Base-by-base conservation (phyloP, 2,329 filamentous ascomycete genomes). In the Clonostachys rhizophaga region DNA sequence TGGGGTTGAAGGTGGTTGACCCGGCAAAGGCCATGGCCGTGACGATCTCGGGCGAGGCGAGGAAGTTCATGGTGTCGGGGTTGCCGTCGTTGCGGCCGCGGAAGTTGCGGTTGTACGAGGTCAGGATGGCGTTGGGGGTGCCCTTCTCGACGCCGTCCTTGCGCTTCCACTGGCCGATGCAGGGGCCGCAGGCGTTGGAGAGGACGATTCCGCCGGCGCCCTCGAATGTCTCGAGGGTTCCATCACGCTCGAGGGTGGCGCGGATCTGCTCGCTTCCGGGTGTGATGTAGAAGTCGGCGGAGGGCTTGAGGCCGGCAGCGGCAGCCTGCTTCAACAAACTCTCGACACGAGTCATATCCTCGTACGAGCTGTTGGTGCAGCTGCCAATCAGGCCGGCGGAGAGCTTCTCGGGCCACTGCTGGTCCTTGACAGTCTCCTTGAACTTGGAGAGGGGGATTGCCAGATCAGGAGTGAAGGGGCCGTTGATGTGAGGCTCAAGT, bases 91-190 rank as follows among this genome's bases (percentile, higher is more conserved):
- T 99, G 54, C 94, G 88, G 51, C 90, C 92, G 44, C 89, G 89
- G 76, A 99, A 99, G 72, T 99, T 99, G 51, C 94, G 89, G 78
- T 99, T 99, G 75, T 96, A 99, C 1, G 91, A 96, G 10, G 91
- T 92, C 60, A 99, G 82, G 59, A 99, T 97, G 52, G 94, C 94
- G 63, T 99, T 99, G 46, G 82, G 75, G 49, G 91, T 89, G 52
- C 91, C 91, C 72, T 95, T 96, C 49, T 72, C 67, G 16, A 95
- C 81, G 18, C 84, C 87, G 61, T 97, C 94, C 16, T 89, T 92
- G 49, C 94, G 86, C 63, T 88, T 89, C 94, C 94, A 99, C 70
- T 96, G 91, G 2, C 92, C 91, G 56, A 95, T 95, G 64, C 91
- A 96, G 34, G 90, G 89, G 4, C 88, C 94, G 60, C 94, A 99